Evolutionary conservation across 129 eudicot species (phyloP).

Genomic region (Arctium minus): DNA sequence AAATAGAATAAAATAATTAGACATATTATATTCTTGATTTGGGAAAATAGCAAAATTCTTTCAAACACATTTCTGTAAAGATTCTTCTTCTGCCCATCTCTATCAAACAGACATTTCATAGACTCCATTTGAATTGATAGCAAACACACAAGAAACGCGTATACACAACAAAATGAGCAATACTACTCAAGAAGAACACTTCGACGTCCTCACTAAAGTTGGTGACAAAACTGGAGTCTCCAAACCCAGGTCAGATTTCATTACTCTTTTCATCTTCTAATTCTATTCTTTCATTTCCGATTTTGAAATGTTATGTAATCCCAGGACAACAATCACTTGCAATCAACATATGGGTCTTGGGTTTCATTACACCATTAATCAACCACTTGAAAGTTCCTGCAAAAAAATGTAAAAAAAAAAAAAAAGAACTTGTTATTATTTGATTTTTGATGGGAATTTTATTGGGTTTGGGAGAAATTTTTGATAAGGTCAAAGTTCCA

Average conservation of each 20-base stretch:
- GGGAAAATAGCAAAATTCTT: too few relatives aligned
- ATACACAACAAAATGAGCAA: slow-evolving; percentile 10
- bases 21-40: too few relatives aligned
- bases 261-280: background rate
- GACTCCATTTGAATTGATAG: background rate
- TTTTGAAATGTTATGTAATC: background rate
- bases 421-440: background rate
- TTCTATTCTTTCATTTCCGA: background rate
- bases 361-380: background rate
- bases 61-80: background rate
- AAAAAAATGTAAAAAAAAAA: background rate
- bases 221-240: slow-evolving; percentile 72
- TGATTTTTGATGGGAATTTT: background rate
- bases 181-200: slow-evolving; percentile 43
- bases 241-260: slow-evolving; percentile 55
- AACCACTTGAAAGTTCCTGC: background rate
- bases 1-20: too few relatives aligned
- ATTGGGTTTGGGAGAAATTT: background rate
- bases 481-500: background rate
- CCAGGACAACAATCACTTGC: background rate
- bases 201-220: slow-evolving; percentile 66
- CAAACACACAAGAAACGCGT: background rate
- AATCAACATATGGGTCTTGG: background rate
- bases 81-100: background rate
- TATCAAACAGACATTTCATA: background rate